Base-by-base conservation (phyloP, 148 eudicot genomes). In the Polygonum maritimum region DNA sequence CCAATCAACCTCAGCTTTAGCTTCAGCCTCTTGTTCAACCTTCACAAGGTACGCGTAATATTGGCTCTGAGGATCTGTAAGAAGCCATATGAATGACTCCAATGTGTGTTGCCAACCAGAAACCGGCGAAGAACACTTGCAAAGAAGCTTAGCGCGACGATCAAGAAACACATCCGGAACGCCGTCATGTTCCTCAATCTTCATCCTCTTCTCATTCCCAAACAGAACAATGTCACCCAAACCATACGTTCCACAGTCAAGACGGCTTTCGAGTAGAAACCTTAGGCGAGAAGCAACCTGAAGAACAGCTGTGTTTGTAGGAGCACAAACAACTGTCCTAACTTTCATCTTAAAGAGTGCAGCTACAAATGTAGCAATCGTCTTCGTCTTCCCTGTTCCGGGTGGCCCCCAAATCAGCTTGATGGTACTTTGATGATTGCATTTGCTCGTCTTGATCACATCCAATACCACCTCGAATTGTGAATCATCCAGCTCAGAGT, bases 371-470 rank as follows among this genome's bases (percentile, higher is more conserved):
- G 83, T 76, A 74, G 79, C 88, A 33, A 83, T 69, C 0, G 88
- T 89, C 69, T 86, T 87, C 12, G 93, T 89, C 75, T 87, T 84
- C 74, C 94, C 90, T 2, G 90, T 89, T 48, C 93, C 89, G 1
- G 90, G 87, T 36, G 93, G 93, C 14, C 93, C 90, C 91, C 60
- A 90, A 45, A 90, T 88, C 14, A 88, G 86, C 75, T 85, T 86
- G 14, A 85, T 74, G 0, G 74, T 81, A 13, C 80, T 77, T 7
- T 79, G 76, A 36, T 84, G 79, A 33, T 36, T 73, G 75, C 90
- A 88, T 63, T 82, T 71, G 36, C 80, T 88, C 74, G 78, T 76
- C 35, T 65, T 75, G 45, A 84, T 57, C 76, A 89, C 82, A 65
- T 78, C 79, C 3, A 81, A 67, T 15, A 90, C 81, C 22, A 87